These are phyloP conservation scores for Balansia obtecta DNA, from an alignment of 2,329 filamentous ascomycete species.

Conservation along the genomic window DNA sequence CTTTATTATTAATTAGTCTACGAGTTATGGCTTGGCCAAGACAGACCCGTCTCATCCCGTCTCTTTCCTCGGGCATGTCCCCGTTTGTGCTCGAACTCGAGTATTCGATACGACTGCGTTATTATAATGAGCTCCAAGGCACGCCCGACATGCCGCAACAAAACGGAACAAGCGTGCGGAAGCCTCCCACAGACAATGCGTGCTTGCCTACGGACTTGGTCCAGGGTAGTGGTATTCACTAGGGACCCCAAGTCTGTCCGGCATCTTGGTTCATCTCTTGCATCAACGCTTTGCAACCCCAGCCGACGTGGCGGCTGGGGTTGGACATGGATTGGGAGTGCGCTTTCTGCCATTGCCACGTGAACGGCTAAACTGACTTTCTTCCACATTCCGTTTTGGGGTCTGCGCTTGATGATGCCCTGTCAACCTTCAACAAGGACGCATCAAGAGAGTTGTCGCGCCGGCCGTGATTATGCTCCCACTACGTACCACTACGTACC, in stretches of 20 bases:
- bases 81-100: neutral
- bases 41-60: too few species aligned
- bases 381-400: too few species aligned
- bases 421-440: too few species aligned
- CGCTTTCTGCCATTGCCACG: too few species aligned
- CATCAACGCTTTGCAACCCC: neutral
- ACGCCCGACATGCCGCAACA: neutral
- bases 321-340: neutral
- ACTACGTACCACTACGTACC: neutral
- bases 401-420: too few species aligned
- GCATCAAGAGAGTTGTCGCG: neutral
- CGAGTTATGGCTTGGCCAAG: too few species aligned
- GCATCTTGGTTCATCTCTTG: neutral
- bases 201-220: neutral
- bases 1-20: too few species aligned
- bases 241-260: neutral
- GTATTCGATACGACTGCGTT: neutral
- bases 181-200: neutral
- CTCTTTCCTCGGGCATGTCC: neutral
- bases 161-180: neutral
- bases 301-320: neutral
- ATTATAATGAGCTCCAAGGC: neutral
- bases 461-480: neutral
- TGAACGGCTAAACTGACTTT: too few species aligned
- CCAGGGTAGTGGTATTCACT: neutral